Conservation (phyloP, 495 filamentous ascomycete genomes). For the Thozetella sp. region DNA sequence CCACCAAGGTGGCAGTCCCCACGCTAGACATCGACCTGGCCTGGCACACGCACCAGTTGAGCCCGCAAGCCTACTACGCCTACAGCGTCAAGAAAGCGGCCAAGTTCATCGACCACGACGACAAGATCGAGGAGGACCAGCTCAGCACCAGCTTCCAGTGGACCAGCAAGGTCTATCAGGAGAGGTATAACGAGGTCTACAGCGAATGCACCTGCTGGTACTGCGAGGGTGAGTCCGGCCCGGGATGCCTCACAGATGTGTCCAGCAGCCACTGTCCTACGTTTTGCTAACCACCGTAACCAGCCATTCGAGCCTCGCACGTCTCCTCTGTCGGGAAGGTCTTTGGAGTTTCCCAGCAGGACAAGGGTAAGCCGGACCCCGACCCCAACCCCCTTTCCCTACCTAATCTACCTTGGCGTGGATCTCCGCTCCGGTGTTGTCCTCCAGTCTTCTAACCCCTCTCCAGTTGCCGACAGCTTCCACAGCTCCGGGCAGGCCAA, state of each 20-base stretch:
- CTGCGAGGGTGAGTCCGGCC: conserved; percentile 59
- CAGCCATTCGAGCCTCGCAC: conserved; percentile 66
- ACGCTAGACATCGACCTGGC: conserved; percentile 88
- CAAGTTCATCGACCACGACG: conserved; percentile 81
- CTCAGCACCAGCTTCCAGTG: conserved; percentile 70
- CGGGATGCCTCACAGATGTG: neutral
- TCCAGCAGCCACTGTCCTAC: neutral
- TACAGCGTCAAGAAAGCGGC: conserved; percentile 41
- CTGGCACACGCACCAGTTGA: conserved; percentile 76
- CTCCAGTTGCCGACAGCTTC: conserved; percentile 52
- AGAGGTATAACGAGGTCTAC: conserved; percentile 66
- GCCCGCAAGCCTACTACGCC: conserved; percentile 62
- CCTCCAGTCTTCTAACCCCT: conserved; percentile 25
- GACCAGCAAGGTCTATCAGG: conserved; percentile 72
- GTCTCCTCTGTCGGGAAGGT: conserved; percentile 41
- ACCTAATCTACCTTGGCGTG: too few species aligned
- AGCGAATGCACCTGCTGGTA: conserved; percentile 90
- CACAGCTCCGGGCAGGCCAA: conserved; percentile 54
- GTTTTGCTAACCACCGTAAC: neutral
- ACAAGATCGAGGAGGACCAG: conserved; percentile 71
- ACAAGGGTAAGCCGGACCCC: conserved; percentile 33
- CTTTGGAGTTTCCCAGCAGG: conserved; percentile 42
- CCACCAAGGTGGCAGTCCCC: conserved; percentile 64
- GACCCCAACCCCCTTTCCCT: conserved; percentile 15
- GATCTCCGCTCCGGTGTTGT: too few species aligned